Percentiles rank a stretch among this genome's conserved stretches.
phyloP scores from a whole-genome alignment of 1,139 yeast species.

The Geotrichum aggregatum region DNA sequence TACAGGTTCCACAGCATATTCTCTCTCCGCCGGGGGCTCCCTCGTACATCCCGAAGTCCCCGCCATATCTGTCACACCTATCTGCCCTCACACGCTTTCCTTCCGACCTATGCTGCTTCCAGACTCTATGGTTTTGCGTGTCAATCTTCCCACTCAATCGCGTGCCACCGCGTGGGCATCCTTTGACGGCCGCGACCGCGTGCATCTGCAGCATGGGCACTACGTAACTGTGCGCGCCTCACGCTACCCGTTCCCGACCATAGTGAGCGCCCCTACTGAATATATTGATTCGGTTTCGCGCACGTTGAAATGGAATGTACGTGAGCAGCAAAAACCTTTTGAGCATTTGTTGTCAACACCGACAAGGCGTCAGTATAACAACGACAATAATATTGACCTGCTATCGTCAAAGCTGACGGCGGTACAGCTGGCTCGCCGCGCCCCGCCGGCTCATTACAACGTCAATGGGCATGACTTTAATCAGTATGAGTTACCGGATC shows the following conservation, averaged over 20 bases:
- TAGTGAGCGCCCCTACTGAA: constrained; percentile 67
- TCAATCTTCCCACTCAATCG: constrained; percentile 70
- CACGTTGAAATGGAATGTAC: constrained; percentile 79
- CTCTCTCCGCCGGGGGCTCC: constrained; percentile 86
- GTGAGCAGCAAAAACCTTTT: constrained; percentile 78
- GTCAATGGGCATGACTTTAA: too few relatives aligned
- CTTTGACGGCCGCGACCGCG: constrained; percentile 78
- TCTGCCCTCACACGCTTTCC: constrained; percentile 85
- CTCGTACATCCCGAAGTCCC: constrained; percentile 86
- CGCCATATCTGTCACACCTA: constrained; percentile 85
- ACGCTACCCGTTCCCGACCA: constrained; percentile 83
- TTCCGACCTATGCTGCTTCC: constrained; percentile 84
- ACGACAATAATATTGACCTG: constrained; percentile 13
- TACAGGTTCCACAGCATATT: constrained; percentile 89
- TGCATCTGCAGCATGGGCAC: constrained; percentile 67
- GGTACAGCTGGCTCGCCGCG: neutral
- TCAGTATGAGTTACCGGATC: neutral
- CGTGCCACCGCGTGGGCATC: constrained; percentile 84
- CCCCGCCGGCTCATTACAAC: neutral
- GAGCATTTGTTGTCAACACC: constrained; percentile 21
- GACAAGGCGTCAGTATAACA: constrained; percentile 10
- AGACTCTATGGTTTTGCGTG: constrained; percentile 74
- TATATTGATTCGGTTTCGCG: constrained; percentile 80
- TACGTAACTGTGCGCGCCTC: constrained; percentile 74
- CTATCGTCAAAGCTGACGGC: neutral